A percentile compares a stretch with the other conserved stretches of the same genome.
Evolutionary conservation across 257 asterid genomes (phyloP).

Genomic region (Solanum piurae): DNA sequence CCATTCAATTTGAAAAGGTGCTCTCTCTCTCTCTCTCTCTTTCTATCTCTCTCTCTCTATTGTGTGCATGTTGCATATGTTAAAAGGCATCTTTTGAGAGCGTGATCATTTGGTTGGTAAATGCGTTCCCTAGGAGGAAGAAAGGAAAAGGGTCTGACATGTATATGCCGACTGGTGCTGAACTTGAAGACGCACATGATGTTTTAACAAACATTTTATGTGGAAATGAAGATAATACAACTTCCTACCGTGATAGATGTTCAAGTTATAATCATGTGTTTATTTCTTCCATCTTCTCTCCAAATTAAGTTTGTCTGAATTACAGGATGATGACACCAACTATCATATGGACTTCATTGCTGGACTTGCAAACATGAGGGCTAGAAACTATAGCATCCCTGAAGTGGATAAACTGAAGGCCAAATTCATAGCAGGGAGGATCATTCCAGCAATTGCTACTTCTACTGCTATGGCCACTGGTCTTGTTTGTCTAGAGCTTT

Average conservation of each 20-base stretch:
- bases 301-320: not conserved
- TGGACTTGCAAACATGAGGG: constrained; percentile 96
- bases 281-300: not conserved
- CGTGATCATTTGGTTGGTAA: not conserved
- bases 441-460: constrained; percentile 91
- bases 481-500: constrained; percentile 84
- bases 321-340: constrained; percentile 85
- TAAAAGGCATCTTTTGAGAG: not conserved
- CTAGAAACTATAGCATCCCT: constrained; percentile 79
- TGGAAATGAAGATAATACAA: not conserved
- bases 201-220: not conserved
- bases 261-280: not conserved
- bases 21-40: not conserved
- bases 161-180: not conserved
- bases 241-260: not conserved
- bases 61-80: not conserved
- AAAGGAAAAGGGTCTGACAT: not conserved
- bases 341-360: constrained; percentile 90
- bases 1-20: constrained; percentile 93
- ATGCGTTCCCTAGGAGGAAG: not conserved
- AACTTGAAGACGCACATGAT: not conserved
- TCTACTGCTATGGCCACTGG: constrained; percentile 95
- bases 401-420: constrained; percentile 90
- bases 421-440: constrained; percentile 85
- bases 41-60: not conserved